Percentiles rank a stretch among this genome's conserved stretches.
phyloP scores from a whole-genome alignment of 2,329 filamentous ascomycete genomes.

The Colletotrichum theobromicola region DNA sequence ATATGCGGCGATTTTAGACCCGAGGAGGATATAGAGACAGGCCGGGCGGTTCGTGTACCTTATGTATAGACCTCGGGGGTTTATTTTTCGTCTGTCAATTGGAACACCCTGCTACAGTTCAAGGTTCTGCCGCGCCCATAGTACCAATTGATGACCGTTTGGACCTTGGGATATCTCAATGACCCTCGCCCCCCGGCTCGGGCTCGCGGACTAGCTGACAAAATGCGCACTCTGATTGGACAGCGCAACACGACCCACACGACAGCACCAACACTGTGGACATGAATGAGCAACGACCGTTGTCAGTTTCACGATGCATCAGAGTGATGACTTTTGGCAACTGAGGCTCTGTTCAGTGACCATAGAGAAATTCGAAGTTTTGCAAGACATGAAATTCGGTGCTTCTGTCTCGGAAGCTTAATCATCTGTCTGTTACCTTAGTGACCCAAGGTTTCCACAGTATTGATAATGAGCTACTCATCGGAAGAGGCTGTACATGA shows the following conservation, averaged over 20 bases:
- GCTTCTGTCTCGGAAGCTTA: not conserved
- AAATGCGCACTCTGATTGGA: conserved; percentile 17
- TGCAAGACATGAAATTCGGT: rapidly evolving
- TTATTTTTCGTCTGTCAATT: conserved; percentile 21
- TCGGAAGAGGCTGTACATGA: not conserved
- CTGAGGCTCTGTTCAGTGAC: not conserved
- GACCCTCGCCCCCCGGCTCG: not conserved
- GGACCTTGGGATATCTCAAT: not conserved
- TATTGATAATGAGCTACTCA: not conserved
- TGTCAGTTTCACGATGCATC: not conserved
- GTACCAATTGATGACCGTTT: conserved; percentile 14
- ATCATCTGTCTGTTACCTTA: not conserved
- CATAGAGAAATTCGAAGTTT: not conserved
- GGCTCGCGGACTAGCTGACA: conserved; percentile 15
- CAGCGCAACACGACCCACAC: not conserved
- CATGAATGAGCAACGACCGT: not conserved
- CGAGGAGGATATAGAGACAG: not conserved
- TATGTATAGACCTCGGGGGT: conserved; percentile 25
- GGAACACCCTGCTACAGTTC: conserved; percentile 16
- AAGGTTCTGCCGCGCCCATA: conserved; percentile 6
- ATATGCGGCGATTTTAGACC: conserved; percentile 5
- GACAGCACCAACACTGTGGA: not conserved
- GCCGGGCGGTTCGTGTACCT: conserved; percentile 21
- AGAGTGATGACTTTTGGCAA: not conserved
- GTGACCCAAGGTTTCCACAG: not conserved